Base-by-base conservation (phyloP, 2,329 filamentous ascomycete genomes). In the Monosporascus sp. region DNA sequence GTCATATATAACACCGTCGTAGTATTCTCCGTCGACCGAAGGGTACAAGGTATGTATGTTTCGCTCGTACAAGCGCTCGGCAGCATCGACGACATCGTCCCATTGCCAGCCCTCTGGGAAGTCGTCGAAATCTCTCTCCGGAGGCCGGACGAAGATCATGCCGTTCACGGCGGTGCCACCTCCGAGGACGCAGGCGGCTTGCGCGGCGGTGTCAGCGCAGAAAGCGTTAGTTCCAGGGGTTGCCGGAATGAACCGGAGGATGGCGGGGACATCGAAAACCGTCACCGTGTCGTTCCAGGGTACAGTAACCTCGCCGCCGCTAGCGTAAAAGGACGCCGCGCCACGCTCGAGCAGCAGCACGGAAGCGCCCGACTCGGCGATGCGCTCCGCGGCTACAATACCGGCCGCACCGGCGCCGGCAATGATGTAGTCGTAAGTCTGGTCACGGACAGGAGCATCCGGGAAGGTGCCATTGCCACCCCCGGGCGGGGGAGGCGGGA, bases 261-360 rank as follows among this genome's bases (percentile, higher is more conserved):
- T 56, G 2, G 54, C 63, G 8, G 67, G 67, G 2, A 69, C 59
- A 34, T 69, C 67, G 50, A 62, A 68, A 8, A 61, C 61, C 0
- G 67, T 66, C 9, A 69, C 52, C 34, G 58, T 64, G 24, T 60
- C 57, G 60, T 71, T 66, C 70, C 70, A 68, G 39, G 65, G 59
- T 17, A 46, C 54, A 6, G 58, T 53, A 9, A 58, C 49, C 17
- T 60, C 57, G 14, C 68, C 68, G 31, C 71, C 70, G 17, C 61
- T 63, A 6, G 63, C 58, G 48, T 61, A 62, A 1, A 65, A 65
- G 18, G 70, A 70, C 22, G 68, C 61, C n/a, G 60, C 63, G 37
- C 71, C 70, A 49, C 71, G 67, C 57, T 73, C 71, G 37, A 73
- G 53, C 7, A 73, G 63, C 5, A 73, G 63, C 2, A 73, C 70